A percentile compares a stretch with the other conserved stretches of the same genome.
Evolutionary conservation across 2,329 filamentous ascomycete species (phyloP).

Genomic region (Daldinia sp.): DNA sequence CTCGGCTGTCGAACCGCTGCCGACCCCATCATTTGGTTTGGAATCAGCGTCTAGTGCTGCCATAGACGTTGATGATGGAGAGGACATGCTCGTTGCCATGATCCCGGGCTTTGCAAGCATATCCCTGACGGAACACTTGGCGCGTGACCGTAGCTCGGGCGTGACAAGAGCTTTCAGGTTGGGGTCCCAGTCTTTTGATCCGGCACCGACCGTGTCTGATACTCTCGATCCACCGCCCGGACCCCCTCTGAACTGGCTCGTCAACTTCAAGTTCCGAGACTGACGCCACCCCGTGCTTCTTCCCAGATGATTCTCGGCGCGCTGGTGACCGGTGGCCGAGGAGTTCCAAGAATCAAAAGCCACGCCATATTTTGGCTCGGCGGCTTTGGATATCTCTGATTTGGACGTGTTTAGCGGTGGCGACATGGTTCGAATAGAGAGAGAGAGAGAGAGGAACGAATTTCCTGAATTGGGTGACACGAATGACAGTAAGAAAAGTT

Average conservation of each 20-base stretch:
- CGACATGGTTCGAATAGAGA: constrained; percentile 35
- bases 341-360: constrained; percentile 79
- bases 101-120: constrained; percentile 64
- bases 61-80: constrained; percentile 16
- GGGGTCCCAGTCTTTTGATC: constrained; percentile 67
- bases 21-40: constrained; percentile 27
- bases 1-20: constrained; percentile 38
- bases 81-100: constrained; percentile 52
- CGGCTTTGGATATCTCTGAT: constrained; percentile 50
- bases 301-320: constrained; percentile 74
- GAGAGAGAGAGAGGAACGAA: constrained; percentile 8
- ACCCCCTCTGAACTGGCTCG: constrained; percentile 73
- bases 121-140: constrained; percentile 62
- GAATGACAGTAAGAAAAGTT: constrained; percentile 13
- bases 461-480: constrained; percentile 14
- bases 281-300: constrained; percentile 76
- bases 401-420: constrained; percentile 39
- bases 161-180: constrained; percentile 59
- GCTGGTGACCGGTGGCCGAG: constrained; percentile 81
- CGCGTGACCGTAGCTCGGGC: constrained; percentile 56
- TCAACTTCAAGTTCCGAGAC: constrained; percentile 76
- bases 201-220: constrained; percentile 74
- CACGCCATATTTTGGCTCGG: constrained; percentile 58
- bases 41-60: constrained; percentile 9
- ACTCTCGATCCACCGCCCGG: constrained; percentile 69